Evolutionary conservation across 441 rosid genomes (phyloP), one percentile per base, ranked within the genome.

Genomic region (Syzygium malaccense): DNA sequence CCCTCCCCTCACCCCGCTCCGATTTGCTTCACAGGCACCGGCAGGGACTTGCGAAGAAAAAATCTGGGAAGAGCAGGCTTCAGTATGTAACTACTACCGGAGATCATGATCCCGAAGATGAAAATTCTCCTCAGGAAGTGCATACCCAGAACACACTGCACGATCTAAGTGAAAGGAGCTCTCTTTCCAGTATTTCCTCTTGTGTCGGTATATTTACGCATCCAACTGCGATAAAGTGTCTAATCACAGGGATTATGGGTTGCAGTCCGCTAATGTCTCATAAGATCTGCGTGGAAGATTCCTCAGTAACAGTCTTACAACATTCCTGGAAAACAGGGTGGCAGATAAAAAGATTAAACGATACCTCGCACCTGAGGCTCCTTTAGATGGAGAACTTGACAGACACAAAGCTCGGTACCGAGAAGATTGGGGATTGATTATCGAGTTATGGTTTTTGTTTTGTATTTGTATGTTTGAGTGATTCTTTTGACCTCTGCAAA

Each of bases 331-430:
- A 89, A 94, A 95, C 94, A 4, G 99, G 99, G 10, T 97, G 99
- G 99, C 98, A 96, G 95, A 92, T 97, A 87, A 97, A 96, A 93
- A 93, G 97, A 86, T 88, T 95, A 90, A 97, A 97, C 68, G 99
- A 97, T 89, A 95, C 97, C 37, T 93, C 98, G 75, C 98, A 97
- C 91, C 95, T 97, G 66, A 96, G 98, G 92, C 95, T 96, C 92
- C 96, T 97, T 68, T 97, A 95, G 92, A 88, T 86, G 90, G 85
- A 88, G 85, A 55, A 64, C 45, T 58, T 55, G 62, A 64, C 45
- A 4, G 48, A 55, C 28, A 54, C 60, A 19, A 32, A 32, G 68
- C 49, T 85, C 9, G 49, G 53, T 85, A 32, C 37, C 17, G 1
- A 17, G 28, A 66, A 85, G 45, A 91, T 84, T 54, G 89, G 85